Base-by-base conservation (phyloP, 2,329 filamentous ascomycete genomes). In the Ceratocystis harringtonii region DNA sequence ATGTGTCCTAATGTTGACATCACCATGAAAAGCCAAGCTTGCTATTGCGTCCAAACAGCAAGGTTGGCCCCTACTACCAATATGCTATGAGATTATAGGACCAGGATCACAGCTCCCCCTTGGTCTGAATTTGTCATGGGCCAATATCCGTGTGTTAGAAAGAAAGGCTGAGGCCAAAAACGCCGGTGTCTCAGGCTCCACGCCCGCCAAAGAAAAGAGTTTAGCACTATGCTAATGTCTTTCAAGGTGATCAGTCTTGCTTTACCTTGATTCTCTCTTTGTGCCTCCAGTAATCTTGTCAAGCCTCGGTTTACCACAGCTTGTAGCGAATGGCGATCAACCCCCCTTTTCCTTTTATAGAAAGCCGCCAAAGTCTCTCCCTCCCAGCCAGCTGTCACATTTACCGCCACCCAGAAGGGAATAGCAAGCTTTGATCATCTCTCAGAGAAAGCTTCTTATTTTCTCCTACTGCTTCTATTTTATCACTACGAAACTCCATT, bases 331-430 rank as follows among this genome's bases (percentile, higher is more conserved):
- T 58, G 28, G 25, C 55, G 55, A 58, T 58, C 55, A 28, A 30
- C 28, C 55, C 55, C 55, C 25, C 30, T 58, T 58, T 58, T 58
- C 55, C 55, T 36, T 2, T 58, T 58, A 30, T 36, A 30, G 28
- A 58, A 58, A 36, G 12, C 32, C 28, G 17, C 7, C 28, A 19
- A 36, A 58, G 5, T 32, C 55, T 58, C n/a, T n/a, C n/a, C n/a
- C n/a, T n/a, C 17, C 28, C 55, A 58, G n/a, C 55, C 30, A 58
- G 30, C 55, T 58, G 55, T 58, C 55, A 58, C 28, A 32, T 58
- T 58, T n/a, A 41, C 36, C 36, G 36, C 36, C 10, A 4, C 36
- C 36, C 36, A 41, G 36, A 41, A 41, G 36, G 10, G 3, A 41
- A 15, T 41, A 41, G 10, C 36, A 41, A 15, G 36, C 36, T 41